Evolutionary conservation across 805 yeast species (phyloP), one percentile per base, ranked within the genome.

Genomic region (Clavispora carvajalis): DNA sequence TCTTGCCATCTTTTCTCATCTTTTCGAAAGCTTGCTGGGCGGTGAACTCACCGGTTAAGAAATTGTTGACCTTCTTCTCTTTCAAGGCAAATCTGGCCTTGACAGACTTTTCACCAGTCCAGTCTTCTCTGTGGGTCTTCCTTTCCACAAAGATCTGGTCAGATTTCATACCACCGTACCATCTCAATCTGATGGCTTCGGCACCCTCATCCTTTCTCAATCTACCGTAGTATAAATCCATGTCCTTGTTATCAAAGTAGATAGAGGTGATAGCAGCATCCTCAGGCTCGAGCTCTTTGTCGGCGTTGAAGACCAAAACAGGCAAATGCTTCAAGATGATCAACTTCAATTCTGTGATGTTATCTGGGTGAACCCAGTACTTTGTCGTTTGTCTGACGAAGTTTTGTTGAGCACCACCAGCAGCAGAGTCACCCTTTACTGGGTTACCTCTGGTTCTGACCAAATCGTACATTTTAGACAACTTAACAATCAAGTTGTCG

Each of bases 41-140:
- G 17, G 97, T 86, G 59, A 76, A 89, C 37, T 78, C 79, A 51
- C 99, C 99, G 25, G 69, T 66, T 67, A 91, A 62, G 61, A 88
- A 93, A 37, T 80, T 79, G 59, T 93, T 93, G 37, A 91, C 89
- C 57, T 88, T 77, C 61, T 84, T 87, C 62, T 93, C 99, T 62
- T 90, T 93, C 51, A 93, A 67, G 16, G 91, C 82, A 65, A 93
- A 93, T 62, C 99, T 78, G 5, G 98, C 98, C 67, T 93, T 93
- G 49, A 93, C 99, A n/a, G 96, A 87, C 66, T 91, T 91, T 63
- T 93, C 99, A 53, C 99, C 99, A 3, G 99, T 93, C 99, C 99
- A 91, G 70, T 93, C 99, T 65, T 93, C 99, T 64, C 99, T 79
- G 60, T 93, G 99, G 5, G 99, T 93, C 64, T 93, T 93, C 64